Base-by-base conservation (phyloP, 179 eudicot species). In the Drosera spatulata region DNA sequence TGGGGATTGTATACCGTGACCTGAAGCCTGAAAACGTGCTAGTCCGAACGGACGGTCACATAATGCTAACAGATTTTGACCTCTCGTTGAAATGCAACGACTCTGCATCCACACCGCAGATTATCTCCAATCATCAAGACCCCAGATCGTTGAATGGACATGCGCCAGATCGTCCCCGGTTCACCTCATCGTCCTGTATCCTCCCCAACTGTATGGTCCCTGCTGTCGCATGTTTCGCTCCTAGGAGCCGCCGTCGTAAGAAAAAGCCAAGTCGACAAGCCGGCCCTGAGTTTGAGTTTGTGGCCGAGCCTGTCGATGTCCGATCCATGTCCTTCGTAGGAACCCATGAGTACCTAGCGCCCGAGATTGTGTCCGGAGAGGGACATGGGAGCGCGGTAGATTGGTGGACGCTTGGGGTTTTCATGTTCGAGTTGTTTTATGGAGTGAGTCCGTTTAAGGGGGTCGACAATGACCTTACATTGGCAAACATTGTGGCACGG, bases 321-420 rank as follows among this genome's bases (percentile, higher is more conserved):
- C 78, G 97, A 10, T 91, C 97, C 40, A 91, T 91, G 97, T 91
- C 97, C 0, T 91, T 91, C 12, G 97, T 91, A 6, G 97, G 97
- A 61, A 91, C 97, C 67, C 96, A 91, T 59, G 96, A 22, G 33
- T 22, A 22, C 33, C 33, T 22, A 0, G 33, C 33, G 1, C 33
- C 33, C 1, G 33, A 22, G 79, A 91, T 91, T 2, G 91, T 91
- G 33, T 91, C 96, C 0, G 96, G 95, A 0, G 97, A 91, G 63
- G 97, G 97, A 1, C 97, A 91, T n/a, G 97, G 97, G 2, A 85
- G 94, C 41, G 91, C 96, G 7, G 97, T 91, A 40, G 97, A 91
- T 65, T 91, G 97, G 97, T 91, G 97, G 97, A 91, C 97, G 1
- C 62, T 91, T 4, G 97, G 97, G 39, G 62, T 91, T 2, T 91